A percentile compares a stretch with the other conserved stretches of the same genome.
phyloP scores from a whole-genome alignment of 2,329 filamentous ascomycete species.

The Colletotrichum higginsianum region DNA sequence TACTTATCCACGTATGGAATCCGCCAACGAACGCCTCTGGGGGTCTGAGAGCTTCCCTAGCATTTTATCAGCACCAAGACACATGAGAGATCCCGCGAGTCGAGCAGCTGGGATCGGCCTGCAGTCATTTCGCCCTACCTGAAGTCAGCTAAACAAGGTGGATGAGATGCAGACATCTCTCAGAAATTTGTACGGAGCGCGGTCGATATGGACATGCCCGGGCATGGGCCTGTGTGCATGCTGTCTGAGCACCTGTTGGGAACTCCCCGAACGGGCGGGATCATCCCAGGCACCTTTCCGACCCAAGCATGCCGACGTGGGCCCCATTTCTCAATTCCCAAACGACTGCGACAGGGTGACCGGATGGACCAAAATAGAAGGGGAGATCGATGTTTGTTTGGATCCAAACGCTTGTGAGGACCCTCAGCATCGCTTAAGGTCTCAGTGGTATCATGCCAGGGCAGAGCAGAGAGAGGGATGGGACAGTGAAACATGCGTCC shows the following conservation, averaged over 20 bases:
- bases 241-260: slow-evolving; percentile 21
- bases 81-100: not conserved
- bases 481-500: slow-evolving; percentile 28
- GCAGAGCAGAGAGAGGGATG: slow-evolving; percentile 13
- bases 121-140: slow-evolving; percentile 5
- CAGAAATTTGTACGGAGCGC: not conserved
- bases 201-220: not conserved
- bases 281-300: slow-evolving; percentile 35
- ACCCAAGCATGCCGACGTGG: slow-evolving; percentile 14
- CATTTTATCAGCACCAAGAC: not conserved
- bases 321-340: slow-evolving; percentile 14
- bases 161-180: not conserved
- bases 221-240: slow-evolving; percentile 22
- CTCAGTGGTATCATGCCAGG: slow-evolving; percentile 27
- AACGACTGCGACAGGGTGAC: slow-evolving; percentile 10
- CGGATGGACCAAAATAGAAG: slow-evolving; percentile 30
- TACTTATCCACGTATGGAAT: not conserved
- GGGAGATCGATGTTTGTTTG: slow-evolving; percentile 27
- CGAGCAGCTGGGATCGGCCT: not conserved
- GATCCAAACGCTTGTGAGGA: slow-evolving; percentile 2
- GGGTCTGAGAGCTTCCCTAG: not conserved
- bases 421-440: slow-evolving; percentile 23
- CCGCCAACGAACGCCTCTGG: not conserved
- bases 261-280: slow-evolving; percentile 30
- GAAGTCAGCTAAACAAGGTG: slow-evolving; percentile 6